phyloP scores from a whole-genome alignment of 495 filamentous ascomycete genomes.

The Daldinia loculata region DNA sequence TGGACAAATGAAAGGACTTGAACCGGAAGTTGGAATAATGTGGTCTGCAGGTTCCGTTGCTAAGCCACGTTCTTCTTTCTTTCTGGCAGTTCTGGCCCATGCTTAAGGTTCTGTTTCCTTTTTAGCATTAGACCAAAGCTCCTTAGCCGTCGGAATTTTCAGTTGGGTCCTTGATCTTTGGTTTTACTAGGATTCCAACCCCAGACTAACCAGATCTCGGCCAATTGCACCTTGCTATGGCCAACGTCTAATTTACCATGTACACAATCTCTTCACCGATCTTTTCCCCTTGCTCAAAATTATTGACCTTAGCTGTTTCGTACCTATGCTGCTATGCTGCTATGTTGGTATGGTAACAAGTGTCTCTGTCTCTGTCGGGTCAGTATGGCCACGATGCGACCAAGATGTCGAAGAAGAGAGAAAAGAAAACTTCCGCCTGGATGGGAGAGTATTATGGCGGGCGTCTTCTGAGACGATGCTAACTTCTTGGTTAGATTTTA shows the following conservation, averaged over 20 bases:
- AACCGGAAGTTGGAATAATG: background rate
- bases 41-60: slow-evolving; percentile 5
- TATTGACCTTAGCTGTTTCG: slow-evolving; percentile 3
- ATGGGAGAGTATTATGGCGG: slow-evolving; percentile 20
- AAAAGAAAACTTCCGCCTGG: slow-evolving; percentile 30
- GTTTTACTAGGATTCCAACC: slow-evolving; percentile 31
- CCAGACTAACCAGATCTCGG: slow-evolving; percentile 28
- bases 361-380: slow-evolving; percentile 16
- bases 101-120: slow-evolving; percentile 16
- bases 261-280: slow-evolving; percentile 42
- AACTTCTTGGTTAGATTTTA: slow-evolving; percentile 19
- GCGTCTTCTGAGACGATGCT: slow-evolving; percentile 39
- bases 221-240: slow-evolving; percentile 35
- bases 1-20: slow-evolving; percentile 4
- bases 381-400: slow-evolving; percentile 14
- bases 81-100: slow-evolving; percentile 28
- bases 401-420: slow-evolving; percentile 13
- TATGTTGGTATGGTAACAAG: background rate
- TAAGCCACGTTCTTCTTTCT: slow-evolving; percentile 25
- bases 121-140: slow-evolving; percentile 2
- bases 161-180: slow-evolving; percentile 28
- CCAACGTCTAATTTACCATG: slow-evolving; percentile 33
- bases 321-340: background rate
- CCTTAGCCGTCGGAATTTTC: slow-evolving; percentile 26
- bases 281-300: slow-evolving; percentile 32